Evolutionary conservation across 139 green algal species (phyloP).

Genomic region (Chlorella ohadii): DNA sequence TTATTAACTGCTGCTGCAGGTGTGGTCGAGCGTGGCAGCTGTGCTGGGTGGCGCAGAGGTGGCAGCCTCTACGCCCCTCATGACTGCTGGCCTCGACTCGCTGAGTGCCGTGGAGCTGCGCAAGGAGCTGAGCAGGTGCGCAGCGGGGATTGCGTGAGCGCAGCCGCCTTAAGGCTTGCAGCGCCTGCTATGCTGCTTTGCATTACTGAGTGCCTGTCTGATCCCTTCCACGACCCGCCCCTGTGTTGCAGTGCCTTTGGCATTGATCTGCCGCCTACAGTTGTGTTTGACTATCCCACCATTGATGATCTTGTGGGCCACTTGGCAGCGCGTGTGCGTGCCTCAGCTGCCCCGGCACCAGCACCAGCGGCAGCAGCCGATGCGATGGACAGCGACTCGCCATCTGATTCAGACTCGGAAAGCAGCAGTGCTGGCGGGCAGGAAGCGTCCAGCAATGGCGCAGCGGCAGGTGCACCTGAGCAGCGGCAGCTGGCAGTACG

Average conservation of each 20-base stretch:
- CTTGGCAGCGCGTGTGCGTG: neutral
- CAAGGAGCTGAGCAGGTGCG: constrained; percentile 33
- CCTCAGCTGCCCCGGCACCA: too few relatives aligned
- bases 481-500: neutral
- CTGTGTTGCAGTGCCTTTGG: constrained; percentile 12
- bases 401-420: too few relatives aligned
- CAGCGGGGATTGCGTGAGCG: neutral
- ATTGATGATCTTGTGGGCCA: neutral
- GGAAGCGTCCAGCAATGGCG: neutral
- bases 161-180: too few relatives aligned
- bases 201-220: too few relatives aligned
- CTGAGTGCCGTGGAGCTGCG: constrained; percentile 59
- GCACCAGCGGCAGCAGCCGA: neutral
- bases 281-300: constrained; percentile 64
- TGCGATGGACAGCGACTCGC: too few relatives aligned
- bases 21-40: neutral
- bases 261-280: constrained; percentile 50
- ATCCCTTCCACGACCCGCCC: neutral
- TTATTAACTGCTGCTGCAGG: neutral
- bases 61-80: constrained; percentile 19
- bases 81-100: constrained; percentile 74
- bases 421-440: neutral
- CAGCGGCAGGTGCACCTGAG: neutral
- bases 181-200: too few relatives aligned
- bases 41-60: constrained; percentile 19